Evolutionary conservation across 2,329 filamentous ascomycete genomes (phyloP), one percentile per base, ranked within the genome.

Genomic region (Alternaria sp.): DNA sequence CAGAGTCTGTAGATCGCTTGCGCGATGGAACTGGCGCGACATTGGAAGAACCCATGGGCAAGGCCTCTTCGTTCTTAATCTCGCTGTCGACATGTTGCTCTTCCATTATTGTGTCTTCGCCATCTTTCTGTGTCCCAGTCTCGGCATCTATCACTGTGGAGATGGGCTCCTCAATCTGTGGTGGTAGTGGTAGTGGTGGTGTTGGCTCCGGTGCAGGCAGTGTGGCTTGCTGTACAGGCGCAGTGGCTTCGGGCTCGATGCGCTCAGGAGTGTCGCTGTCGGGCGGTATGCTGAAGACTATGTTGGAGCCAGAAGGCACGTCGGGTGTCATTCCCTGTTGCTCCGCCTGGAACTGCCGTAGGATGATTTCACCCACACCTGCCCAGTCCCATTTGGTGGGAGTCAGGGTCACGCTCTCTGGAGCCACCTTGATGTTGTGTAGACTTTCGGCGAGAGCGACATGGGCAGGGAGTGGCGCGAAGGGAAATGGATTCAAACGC

Each of bases 1-100:
- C 84, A 21, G 83, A 85, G 51, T 87, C 84, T 13, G 84, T 85
- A 3, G 86, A 88, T 56, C 87, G 80, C 72, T 89, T 89, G 21
- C 86, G 81, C 23, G 80, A 80, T 10, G 78, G 77, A 4, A 76
- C 68, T 46, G 69, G 75, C n/a, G 78, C 72, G 46, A 63, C 63
- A 51, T 79, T 81, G 28, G 64, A 45, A 2, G 61, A 58, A 23
- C 63, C 50, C n/a, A 59, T 41, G 1, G 63, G 51, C 0, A 58
- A 57, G 9, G 26, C 40, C n/a, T 69, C 68, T 14, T 70, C 66
- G 36, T 55, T 60, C 28, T 66, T 72, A 31, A 52, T 49, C 11
- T 59, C 51, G 2, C 52, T 26, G 17, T 33, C 54, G 39, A 45
- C 59, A n/a, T 63, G 62, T 37, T 61, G 65, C 13, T 67, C 65